Conservation (phyloP, 2,329 filamentous ascomycete genomes). For the Epichloe bromicola region DNA sequence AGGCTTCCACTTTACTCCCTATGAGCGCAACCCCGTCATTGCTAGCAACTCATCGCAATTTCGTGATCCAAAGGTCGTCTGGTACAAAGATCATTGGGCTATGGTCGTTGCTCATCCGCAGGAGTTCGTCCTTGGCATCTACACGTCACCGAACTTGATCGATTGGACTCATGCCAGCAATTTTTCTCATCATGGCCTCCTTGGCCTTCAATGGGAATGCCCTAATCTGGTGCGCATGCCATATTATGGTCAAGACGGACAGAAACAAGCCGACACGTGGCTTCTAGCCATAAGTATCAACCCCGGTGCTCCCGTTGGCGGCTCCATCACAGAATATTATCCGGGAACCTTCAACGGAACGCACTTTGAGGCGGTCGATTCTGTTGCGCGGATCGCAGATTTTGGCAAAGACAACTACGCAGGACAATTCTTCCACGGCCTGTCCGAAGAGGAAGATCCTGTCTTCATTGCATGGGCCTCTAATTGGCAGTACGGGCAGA, state of each 20-base stretch:
- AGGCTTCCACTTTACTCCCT: constrained; percentile 49
- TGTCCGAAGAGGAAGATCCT: constrained; percentile 12
- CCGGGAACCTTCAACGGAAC: constrained; percentile 51
- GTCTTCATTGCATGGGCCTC: constrained; percentile 24
- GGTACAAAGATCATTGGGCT: constrained; percentile 44
- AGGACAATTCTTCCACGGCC: constrained; percentile 21
- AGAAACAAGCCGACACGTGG: constrained; percentile 17
- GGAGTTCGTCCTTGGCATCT: constrained; percentile 47
- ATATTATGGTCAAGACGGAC: constrained; percentile 17
- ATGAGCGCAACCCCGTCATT: constrained; percentile 47
- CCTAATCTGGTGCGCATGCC: constrained; percentile 48
- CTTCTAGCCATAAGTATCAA: constrained; percentile 41
- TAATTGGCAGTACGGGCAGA: constrained; percentile 20
- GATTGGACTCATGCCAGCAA: constrained; percentile 41
- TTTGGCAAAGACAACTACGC: constrained; percentile 26
- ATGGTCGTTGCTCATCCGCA: constrained; percentile 38
- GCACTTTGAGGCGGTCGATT: constrained; percentile 32
- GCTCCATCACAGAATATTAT: constrained; percentile 43
- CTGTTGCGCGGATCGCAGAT: constrained; percentile 17
- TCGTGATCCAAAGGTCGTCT: constrained; percentile 53
- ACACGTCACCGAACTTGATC: constrained; percentile 44
- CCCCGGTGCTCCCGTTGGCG: constrained; percentile 42
- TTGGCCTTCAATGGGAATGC: constrained; percentile 48
- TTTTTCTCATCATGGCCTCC: constrained; percentile 38
- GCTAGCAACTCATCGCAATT: constrained; percentile 41